These are phyloP conservation scores for Penicillium bialowiezense DNA, from an alignment of 495 filamentous ascomycete genomes.

Conservation along the genomic window DNA sequence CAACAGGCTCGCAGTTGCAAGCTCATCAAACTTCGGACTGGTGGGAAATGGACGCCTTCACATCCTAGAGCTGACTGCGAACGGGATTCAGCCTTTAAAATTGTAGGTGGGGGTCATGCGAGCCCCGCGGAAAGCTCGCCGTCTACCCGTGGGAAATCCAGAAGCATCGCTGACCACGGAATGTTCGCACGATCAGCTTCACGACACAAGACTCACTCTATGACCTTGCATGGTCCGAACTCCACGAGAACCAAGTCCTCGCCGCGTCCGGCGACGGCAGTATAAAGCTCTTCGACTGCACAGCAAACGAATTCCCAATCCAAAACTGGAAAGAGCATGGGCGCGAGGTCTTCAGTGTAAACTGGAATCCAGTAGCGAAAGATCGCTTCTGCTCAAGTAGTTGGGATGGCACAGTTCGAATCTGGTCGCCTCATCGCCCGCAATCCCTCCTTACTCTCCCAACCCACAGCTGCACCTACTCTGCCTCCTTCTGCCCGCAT, in stretches of 20 bases:
- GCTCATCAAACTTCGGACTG: slow-evolving; percentile 89
- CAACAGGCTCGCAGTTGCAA: slow-evolving; percentile 81
- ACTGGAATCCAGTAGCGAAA: slow-evolving; percentile 91
- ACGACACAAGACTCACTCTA: slow-evolving; percentile 97
- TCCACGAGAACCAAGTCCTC: slow-evolving; percentile 86
- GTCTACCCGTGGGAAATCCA: background rate
- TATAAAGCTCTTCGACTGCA: slow-evolving; percentile 89
- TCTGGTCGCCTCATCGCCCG: slow-evolving; percentile 76
- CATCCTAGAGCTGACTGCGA: slow-evolving; percentile 72
- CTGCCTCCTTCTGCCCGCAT: slow-evolving; percentile 75
- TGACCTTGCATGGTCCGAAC: slow-evolving; percentile 90
- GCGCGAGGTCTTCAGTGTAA: slow-evolving; percentile 84
- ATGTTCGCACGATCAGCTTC: slow-evolving; percentile 51
- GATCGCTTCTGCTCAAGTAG: slow-evolving; percentile 82
- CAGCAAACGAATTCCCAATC: slow-evolving; percentile 74
- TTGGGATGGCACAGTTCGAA: slow-evolving; percentile 92
- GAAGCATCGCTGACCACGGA: background rate
- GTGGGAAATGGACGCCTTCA: slow-evolving; percentile 93
- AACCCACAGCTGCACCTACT: slow-evolving; percentile 88
- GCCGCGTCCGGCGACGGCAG: slow-evolving; percentile 87
- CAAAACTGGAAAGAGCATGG: slow-evolving; percentile 88
- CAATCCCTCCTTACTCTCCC: slow-evolving; percentile 79
- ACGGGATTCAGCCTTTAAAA: slow-evolving; percentile 81
- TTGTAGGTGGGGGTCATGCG: slow-evolving; percentile 37
- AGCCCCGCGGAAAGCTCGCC: slow-evolving; percentile 1